Base-by-base conservation (phyloP, 2,329 filamentous ascomycete species). In the Stagonosporopsis tanaceti region DNA sequence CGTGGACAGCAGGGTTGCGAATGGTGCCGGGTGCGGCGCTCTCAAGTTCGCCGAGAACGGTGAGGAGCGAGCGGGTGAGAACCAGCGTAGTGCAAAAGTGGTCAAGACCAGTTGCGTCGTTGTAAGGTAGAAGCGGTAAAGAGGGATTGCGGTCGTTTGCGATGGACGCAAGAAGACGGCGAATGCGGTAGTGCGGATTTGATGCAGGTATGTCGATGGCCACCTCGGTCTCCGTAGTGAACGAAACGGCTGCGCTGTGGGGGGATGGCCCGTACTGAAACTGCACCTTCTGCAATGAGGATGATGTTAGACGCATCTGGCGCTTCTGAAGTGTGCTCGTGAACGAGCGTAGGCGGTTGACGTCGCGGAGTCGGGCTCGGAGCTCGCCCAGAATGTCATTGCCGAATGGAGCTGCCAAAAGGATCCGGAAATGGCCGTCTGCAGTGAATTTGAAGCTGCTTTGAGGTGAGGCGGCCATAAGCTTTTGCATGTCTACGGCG, bases 331-430 rank as follows among this genome's bases (percentile, higher is more conserved):
- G 84, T 1, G 88, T 86, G 41, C 87, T 84, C 25, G 92, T 80
- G 67, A 91, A 91, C 40, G 84, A 84, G 37, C 92, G 87, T 27
- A 95, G 81, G 20, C 89, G 85, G 67, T 90, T 86, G 55, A 95
- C 85, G 12, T 87, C 85, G 63, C 86, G 83, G 42, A 93, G 79
- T 27, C 87, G 83, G 47, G 82, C 79, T 60, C 81, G 79, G 20
- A 93, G 80, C n/a, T 81, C 77, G 4, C 83, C 80, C 4, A 92
- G 74, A 14, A 89, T 81, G 0, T 87, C 80, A 41, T 80, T 78
- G 20, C 88, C 88, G 42, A 89, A 83, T 2, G 80, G 77, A 0
- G 85, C 83, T 9, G 83, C 81, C 35, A 92, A 77, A 7, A 83
- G 80, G 50, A 92, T 78, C 15, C 82, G 82, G 71, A 92, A 89